Evolutionary conservation across 2,329 filamentous ascomycete genomes (phyloP).

Genomic region (Pseudogymnoascus sp.): DNA sequence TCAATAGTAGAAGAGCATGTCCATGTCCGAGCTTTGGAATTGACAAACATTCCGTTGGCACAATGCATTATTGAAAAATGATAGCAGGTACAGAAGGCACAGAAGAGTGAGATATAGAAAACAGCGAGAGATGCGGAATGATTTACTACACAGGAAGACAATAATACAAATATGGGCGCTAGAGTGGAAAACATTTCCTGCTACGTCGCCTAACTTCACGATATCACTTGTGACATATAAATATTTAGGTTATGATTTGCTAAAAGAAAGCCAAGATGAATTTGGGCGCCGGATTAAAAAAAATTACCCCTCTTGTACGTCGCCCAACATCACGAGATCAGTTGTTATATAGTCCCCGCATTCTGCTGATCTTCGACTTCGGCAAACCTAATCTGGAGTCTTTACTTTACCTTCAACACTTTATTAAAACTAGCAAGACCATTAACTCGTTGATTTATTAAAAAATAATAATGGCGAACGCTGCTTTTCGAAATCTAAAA

Average conservation of each 20-base stretch:
- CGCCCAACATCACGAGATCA: not conserved
- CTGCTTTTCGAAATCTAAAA: conserved; percentile 33
- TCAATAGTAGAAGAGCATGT: not conserved
- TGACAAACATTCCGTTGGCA: not conserved
- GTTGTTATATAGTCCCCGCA: not conserved
- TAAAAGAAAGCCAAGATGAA: not conserved
- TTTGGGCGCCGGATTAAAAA: not conserved
- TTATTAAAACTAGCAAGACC: not conserved
- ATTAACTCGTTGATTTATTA: not conserved
- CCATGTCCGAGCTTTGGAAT: not conserved
- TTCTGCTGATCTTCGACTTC: not conserved
- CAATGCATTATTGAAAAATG: not conserved
- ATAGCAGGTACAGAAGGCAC: not conserved
- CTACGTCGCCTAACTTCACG: not conserved
- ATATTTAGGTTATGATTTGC: not conserved
- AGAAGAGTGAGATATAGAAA: not conserved
- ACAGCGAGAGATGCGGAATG: not conserved
- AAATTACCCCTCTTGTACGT: not conserved
- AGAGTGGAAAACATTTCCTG: not conserved
- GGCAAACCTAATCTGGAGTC: not conserved
- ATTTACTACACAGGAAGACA: not conserved
- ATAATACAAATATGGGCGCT: not conserved
- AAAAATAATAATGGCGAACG: not conserved
- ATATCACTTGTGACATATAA: not conserved
- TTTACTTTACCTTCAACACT: not conserved